Evolutionary conservation across 2,329 filamentous ascomycete species (phyloP), one percentile per base, ranked within the genome.

Genomic region (Aspergillus neoniger): DNA sequence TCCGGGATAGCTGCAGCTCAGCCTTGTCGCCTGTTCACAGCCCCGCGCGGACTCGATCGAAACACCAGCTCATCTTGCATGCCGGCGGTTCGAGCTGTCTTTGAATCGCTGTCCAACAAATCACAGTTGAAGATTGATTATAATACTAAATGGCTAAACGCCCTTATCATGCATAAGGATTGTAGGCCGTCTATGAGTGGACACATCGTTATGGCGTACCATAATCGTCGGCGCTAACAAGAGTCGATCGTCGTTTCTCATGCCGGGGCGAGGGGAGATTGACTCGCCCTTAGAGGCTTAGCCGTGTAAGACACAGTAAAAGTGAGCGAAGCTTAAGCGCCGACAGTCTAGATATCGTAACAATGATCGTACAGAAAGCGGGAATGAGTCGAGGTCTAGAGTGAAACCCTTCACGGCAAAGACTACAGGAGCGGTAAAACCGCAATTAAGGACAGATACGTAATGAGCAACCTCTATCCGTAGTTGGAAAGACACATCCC

Each of bases 21-120:
- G 60, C 61, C 60, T 59, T 58, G 60, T 17, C 50, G 49, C 57
- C 57, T 36, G 50, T 38, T 50, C 41, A 21, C 57, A 36, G 50
- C 51, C 57, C 43, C 43, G 43, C 43, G 47, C 51, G 28, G 38
- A 39, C 19, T 50, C 17, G 30, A 23, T n/a, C 25, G 57, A 30
- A 51, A 49, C 50, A 43, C 52, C 23, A 43, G 41, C 52, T 28
- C 39, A 43, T 44, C 52, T 17, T 25, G 28, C 38, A 44, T 54
- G 10, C 23, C 32, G 30, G 48, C 59, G 54, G 21, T 39, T 57
- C 10, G 19, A 55, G 23, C 19, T 44, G 41, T 21, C 25, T 15
- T 28, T 23, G 44, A 25, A 7, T 25, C 14, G 14, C 7, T 48
- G 44, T n/a, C 12, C 23, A 7, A 25, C 44, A 7, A 25, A 49